phyloP scores from a whole-genome alignment of 2,329 filamentous ascomycete species.

The Tolypocladium album region DNA sequence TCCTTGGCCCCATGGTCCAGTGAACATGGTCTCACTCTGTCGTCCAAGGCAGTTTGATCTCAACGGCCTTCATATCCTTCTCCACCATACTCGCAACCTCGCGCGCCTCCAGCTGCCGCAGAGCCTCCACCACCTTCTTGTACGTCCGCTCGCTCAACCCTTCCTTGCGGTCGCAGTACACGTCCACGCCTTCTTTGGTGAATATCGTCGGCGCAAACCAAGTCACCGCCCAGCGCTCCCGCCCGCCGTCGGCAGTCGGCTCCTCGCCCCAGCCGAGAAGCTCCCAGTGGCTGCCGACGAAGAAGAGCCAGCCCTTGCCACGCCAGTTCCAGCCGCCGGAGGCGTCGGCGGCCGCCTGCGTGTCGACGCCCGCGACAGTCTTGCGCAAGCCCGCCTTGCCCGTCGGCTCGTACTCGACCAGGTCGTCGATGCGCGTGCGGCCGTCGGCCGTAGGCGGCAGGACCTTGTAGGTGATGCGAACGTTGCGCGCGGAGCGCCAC shows the following conservation, averaged over 20 bases:
- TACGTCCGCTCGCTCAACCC: conserved; percentile 50
- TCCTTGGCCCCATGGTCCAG: not conserved
- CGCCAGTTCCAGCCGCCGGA: conserved; percentile 59
- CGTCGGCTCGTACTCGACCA: conserved; percentile 58
- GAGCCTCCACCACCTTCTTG: conserved; percentile 40
- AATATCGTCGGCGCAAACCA: conserved; percentile 79
- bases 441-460: conserved; percentile 31
- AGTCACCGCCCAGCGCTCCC: conserved; percentile 65
- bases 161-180: conserved; percentile 56
- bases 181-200: conserved; percentile 70
- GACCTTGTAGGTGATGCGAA: conserved; percentile 63
- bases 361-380: conserved; percentile 56
- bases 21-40: conserved; percentile 10
- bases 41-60: conserved; percentile 40
- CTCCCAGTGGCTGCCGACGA: conserved; percentile 72
- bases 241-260: conserved; percentile 22
- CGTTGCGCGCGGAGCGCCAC: conserved; percentile 73
- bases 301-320: conserved; percentile 62
- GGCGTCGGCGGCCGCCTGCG: conserved; percentile 17
- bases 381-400: conserved; percentile 38
- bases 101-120: conserved; percentile 36
- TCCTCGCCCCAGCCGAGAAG: conserved; percentile 62
- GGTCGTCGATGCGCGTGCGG: conserved; percentile 50
- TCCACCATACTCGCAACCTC: conserved; percentile 41
- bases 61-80: conserved; percentile 38